Evolutionary conservation across 305 asterid genomes (phyloP), one percentile per base, ranked within the genome.

Genomic region (Fraxinus dipetala): DNA sequence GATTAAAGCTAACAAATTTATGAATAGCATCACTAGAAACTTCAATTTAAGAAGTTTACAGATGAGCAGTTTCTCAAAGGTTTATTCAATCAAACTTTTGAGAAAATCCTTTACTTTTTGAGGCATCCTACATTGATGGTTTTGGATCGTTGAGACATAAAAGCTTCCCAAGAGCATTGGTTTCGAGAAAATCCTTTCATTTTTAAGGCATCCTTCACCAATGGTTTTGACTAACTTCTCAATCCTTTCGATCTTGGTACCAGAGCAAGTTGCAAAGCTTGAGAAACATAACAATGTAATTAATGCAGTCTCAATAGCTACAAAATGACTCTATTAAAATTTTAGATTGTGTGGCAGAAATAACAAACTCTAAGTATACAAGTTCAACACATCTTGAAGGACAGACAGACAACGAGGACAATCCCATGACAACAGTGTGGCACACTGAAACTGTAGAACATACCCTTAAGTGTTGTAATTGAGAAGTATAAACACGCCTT

Each of bases 111-210:
- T 0, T 30, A 70, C 43, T 70, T 70, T 70, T 30, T 14, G 1
- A 70, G 43, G 26, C 43, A 32, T 32, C 45, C 40, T 31, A 31
- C 75, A 31, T 14, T 2, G 22, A 13, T 70, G 22, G 22, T 32
- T 30, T 70, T 70, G 43, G 9, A 70, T 70, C 24, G n/a, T 13
- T 70, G 40, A 70, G 43, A 70, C 24, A 2, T 84, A 95, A 92
- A 82, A 94, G 98, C 86, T 92, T 97, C 77, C 98, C 98, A 76
- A 95, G 94, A 78, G 99, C 98, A 91, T 96, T 97, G 78, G 98
- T 91, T 70, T 16, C 31, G 11, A 30, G 40, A 31, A 24, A 69
- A 69, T 69, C 40, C 38, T 69, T 31, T 13, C 7, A 5, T 69
- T 69, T 31, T 11, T 30, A n/a, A 69, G 28, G 22, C 22, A 28